Evolutionary conservation across 148 eudicot species (phyloP).

Genomic region (Simmondsia chinensis): DNA sequence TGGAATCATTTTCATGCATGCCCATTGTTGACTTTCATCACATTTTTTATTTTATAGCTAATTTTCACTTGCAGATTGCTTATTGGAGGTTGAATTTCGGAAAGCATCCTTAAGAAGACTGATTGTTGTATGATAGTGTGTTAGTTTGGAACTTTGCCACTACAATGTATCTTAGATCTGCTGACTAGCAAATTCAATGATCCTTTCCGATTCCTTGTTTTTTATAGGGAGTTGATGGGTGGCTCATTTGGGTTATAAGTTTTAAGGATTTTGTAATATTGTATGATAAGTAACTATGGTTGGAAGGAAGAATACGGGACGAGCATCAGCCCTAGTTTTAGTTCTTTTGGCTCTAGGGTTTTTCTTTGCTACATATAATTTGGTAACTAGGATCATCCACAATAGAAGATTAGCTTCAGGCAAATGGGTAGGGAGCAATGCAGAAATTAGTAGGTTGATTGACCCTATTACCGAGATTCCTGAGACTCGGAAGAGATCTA

Average conservation of each 20-base stretch:
- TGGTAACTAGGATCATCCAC: conserved; percentile 34
- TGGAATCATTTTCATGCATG: no score
- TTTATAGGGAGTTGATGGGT: not conserved
- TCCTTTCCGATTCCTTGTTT: no score
- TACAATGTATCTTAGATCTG: no score
- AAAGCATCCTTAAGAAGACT: not conserved
- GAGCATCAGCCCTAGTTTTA: conserved; percentile 28
- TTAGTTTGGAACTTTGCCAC: no score
- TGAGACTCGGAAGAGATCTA: not conserved
- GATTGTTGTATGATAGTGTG: not conserved
- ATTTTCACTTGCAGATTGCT: conserved; percentile 9
- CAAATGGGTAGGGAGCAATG: conserved; percentile 1
- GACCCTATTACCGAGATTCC: conserved; percentile 19
- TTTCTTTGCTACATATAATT: conserved; percentile 49
- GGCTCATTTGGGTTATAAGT: not conserved
- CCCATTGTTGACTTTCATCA: conserved; percentile 2
- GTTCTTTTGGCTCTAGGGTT: conserved; percentile 36
- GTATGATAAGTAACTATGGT: conserved; percentile 16
- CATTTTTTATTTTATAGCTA: conserved; percentile 2
- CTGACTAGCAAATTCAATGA: no score
- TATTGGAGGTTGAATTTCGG: conserved; percentile 3
- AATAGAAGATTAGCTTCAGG: conserved; percentile 11
- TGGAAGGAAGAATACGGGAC: conserved; percentile 34
- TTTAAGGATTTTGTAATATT: no score
- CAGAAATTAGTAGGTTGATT: conserved; percentile 7